Evolutionary conservation across 306 rosid species (phyloP).

Genomic region (Begonia peltatifolia): DNA sequence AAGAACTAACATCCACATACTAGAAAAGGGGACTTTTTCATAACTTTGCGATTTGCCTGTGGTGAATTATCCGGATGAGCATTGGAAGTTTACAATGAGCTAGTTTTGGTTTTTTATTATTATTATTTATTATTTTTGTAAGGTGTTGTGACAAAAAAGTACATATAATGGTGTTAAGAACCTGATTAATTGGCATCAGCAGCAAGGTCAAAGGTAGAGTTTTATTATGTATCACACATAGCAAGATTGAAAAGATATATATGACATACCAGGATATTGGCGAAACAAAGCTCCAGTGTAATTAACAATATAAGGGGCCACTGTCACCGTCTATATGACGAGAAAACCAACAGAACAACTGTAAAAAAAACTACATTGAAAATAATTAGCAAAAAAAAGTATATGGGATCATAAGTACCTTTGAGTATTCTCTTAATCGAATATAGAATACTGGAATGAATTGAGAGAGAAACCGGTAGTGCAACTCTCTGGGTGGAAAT

Average conservation of each 20-base stretch:
- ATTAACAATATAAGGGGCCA: slow-evolving; percentile 80
- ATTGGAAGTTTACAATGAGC: too few relatives aligned
- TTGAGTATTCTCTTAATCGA: slow-evolving; percentile 83
- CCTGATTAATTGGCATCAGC: too few relatives aligned
- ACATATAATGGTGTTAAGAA: too few relatives aligned
- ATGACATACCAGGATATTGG: slow-evolving; percentile 72
- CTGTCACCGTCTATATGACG: slow-evolving; percentile 54
- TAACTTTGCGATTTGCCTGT: too few relatives aligned
- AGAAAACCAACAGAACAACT: slow-evolving; percentile 12
- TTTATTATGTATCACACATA: too few relatives aligned
- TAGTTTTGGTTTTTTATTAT: too few relatives aligned
- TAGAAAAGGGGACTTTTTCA: too few relatives aligned
- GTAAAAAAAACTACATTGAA: slow-evolving; percentile 6
- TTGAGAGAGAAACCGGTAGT: slow-evolving; percentile 89
- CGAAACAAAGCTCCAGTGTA: slow-evolving; percentile 93
- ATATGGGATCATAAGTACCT: slow-evolving; percentile 26
- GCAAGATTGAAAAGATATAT: neutral
- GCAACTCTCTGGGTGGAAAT: slow-evolving; percentile 84
- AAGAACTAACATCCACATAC: too few relatives aligned
- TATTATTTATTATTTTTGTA: too few relatives aligned
- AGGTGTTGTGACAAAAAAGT: too few relatives aligned
- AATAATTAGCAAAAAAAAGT: slow-evolving; percentile 5
- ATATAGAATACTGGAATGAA: slow-evolving; percentile 84
- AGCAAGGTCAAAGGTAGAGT: too few relatives aligned
- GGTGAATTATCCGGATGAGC: too few relatives aligned